Conservation (phyloP, 345 rosid genomes). For the Lepidium didymum region DNA sequence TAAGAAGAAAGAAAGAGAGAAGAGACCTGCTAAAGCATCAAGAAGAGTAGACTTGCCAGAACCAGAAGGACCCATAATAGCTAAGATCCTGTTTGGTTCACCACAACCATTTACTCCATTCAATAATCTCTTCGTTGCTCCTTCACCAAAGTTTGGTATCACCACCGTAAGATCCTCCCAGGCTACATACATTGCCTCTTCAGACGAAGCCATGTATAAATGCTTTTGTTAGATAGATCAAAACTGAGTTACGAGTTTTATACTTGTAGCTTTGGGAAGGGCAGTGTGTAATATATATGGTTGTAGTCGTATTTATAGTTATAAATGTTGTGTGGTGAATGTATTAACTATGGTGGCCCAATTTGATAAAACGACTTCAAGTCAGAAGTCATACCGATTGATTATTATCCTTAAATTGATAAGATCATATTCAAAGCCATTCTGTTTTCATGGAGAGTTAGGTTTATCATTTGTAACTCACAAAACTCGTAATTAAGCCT, state of each 20-base stretch:
- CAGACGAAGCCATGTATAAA: conserved; percentile 4
- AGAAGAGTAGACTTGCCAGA: conserved; percentile 89
- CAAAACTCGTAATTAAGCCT: no score
- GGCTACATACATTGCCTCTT: conserved; percentile 33
- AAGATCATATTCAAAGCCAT: no score
- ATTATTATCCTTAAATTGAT: no score
- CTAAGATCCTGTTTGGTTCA: conserved; percentile 70
- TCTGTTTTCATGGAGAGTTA: no score
- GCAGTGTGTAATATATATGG: background rate
- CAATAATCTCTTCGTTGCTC: conserved; percentile 54
- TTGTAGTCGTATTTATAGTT: conserved; percentile 4
- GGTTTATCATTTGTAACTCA: no score
- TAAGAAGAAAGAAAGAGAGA: background rate
- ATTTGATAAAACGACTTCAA: background rate
- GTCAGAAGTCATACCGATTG: background rate
- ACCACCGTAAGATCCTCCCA: conserved; percentile 77
- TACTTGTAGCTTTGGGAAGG: background rate
- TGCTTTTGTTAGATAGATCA: background rate
- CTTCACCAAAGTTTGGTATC: conserved; percentile 54
- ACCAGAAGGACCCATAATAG: conserved; percentile 95
- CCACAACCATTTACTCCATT: conserved; percentile 68
- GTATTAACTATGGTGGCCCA: conserved; percentile 11
- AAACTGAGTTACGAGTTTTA: background rate
- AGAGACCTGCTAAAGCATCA: conserved; percentile 77
- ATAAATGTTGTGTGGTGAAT: conserved; percentile 7